Evolutionary conservation across 2,329 filamentous ascomycete genomes (phyloP).

Genomic region (Alternaria arborescens): DNA sequence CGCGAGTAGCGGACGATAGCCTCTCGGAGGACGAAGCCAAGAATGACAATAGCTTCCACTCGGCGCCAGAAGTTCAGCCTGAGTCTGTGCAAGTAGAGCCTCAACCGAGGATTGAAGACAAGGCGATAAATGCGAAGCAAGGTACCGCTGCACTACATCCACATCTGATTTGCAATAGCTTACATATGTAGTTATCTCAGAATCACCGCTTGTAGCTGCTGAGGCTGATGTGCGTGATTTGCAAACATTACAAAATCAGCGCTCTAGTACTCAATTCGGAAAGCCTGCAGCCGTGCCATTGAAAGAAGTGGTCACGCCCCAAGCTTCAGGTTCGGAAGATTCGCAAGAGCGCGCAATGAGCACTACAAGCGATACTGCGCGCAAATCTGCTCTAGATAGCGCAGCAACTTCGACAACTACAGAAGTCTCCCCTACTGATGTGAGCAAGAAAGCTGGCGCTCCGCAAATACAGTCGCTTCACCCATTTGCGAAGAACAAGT

Average conservation of each 20-base stretch:
- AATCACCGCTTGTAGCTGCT: neutral
- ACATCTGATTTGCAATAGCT: neutral
- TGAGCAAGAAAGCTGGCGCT: constrained; percentile 31
- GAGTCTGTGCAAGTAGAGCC: constrained; percentile 14
- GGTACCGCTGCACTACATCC: neutral
- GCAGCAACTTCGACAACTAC: neutral
- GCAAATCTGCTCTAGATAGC: neutral
- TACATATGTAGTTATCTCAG: neutral
- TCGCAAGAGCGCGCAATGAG: neutral
- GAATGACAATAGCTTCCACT: constrained; percentile 36
- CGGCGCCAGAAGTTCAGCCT: constrained; percentile 31
- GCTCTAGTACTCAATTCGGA: neutral
- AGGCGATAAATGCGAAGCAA: constrained; percentile 12
- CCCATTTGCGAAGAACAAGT: constrained; percentile 41
- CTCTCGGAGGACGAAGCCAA: constrained; percentile 36
- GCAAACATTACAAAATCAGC: neutral
- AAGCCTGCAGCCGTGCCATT: neutral
- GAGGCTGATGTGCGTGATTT: neutral
- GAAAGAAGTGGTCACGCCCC: neutral
- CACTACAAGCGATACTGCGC: neutral
- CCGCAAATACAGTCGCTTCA: constrained; percentile 42
- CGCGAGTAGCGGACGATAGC: constrained; percentile 9
- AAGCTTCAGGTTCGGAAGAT: neutral
- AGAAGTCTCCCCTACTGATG: constrained; percentile 1
- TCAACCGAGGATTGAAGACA: neutral